phyloP scores from a whole-genome alignment of 345 rosid species.

The Cardiospermum halicacabum region DNA sequence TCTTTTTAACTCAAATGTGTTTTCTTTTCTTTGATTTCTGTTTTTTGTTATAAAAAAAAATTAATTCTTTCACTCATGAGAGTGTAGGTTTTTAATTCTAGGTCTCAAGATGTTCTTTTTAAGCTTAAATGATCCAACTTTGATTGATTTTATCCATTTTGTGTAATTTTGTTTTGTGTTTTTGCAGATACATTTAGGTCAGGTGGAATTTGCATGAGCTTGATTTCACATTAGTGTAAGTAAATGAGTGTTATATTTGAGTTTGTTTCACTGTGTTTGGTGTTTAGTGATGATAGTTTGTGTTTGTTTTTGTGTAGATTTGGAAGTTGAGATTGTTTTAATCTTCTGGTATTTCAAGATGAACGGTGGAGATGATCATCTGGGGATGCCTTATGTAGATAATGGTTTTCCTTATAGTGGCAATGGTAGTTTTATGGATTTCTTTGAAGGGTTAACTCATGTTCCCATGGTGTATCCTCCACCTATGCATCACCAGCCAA shows the following conservation, averaged over 20 bases:
- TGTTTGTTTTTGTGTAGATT: conserved; percentile 21
- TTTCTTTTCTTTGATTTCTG: background rate
- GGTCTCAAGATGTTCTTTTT: too few relatives aligned
- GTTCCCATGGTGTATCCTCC: conserved; percentile 34
- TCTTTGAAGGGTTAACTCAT: conserved; percentile 46
- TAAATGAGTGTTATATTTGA: background rate
- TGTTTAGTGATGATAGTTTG: conserved; percentile 4
- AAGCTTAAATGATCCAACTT: too few relatives aligned
- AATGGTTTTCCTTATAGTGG: conserved; percentile 52
- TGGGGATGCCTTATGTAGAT: conserved; percentile 54
- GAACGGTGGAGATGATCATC: conserved; percentile 44
- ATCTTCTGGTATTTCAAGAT: conserved; percentile 24
- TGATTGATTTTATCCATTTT: background rate
- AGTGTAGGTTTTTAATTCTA: too few relatives aligned
- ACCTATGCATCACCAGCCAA: too few relatives aligned
- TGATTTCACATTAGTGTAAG: background rate
- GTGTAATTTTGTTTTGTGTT: background rate
- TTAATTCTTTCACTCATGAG: too few relatives aligned
- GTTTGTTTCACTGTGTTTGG: background rate
- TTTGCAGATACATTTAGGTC: conserved; percentile 14
- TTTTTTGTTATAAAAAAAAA: too few relatives aligned
- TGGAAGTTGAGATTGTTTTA: conserved; percentile 3
- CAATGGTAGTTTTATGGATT: conserved; percentile 57
- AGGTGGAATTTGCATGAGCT: conserved; percentile 6
- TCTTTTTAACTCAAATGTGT: too few relatives aligned